Percentiles rank a stretch among this genome's conserved stretches.
Conservation (phyloP, 148 eudicot genomes). For the Drosera capensis region DNA sequence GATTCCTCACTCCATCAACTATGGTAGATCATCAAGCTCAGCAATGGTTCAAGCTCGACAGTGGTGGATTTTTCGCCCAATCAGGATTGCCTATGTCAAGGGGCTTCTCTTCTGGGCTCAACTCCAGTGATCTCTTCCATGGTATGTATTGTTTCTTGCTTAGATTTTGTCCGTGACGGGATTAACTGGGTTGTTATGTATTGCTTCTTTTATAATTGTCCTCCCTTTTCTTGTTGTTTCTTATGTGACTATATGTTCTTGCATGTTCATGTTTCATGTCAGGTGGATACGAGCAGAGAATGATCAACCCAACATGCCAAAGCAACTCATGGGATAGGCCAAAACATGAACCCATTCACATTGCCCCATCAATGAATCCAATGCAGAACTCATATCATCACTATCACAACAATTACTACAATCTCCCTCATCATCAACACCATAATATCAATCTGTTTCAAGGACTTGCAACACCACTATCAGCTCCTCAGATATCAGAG, state of each 20-base stretch:
- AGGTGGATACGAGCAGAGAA: conserved; percentile 1
- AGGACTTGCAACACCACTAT: no score
- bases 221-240: not conserved
- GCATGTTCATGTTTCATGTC: not conserved
- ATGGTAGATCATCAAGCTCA: not conserved
- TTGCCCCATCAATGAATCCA: conserved; percentile 1
- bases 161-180: not conserved
- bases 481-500: no score
- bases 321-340: conserved; percentile 6
- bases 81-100: not conserved
- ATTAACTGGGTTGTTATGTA: no score
- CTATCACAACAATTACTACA: no score
- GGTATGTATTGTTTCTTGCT: conserved; percentile 10
- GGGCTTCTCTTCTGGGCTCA: conserved; percentile 8
- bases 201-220: not conserved
- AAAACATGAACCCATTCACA: conserved; percentile 2
- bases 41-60: not conserved
- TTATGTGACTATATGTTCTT: no score
- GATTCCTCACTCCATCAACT: not conserved
- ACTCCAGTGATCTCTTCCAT: conserved; percentile 19
- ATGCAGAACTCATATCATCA: conserved; percentile 9
- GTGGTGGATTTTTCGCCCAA: not conserved
- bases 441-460: no score
- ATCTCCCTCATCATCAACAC: not conserved
- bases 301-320: conserved; percentile 4